phyloP scores from a whole-genome alignment of 169 alveolate genomes.

The Plasmodium inui region DNA sequence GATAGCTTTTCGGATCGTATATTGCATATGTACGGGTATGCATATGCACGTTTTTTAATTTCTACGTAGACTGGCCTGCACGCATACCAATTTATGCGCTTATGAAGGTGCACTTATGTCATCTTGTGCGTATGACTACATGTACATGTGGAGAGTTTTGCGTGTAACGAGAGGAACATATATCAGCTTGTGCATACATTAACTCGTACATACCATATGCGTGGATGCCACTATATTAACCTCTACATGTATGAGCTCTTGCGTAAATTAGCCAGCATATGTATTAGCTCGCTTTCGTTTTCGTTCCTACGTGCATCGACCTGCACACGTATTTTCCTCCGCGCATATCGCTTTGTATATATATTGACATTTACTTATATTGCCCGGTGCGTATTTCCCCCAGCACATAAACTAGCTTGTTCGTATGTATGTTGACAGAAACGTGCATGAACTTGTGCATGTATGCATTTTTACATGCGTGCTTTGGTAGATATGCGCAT shows the following conservation, averaged over 20 bases:
- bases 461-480: background rate
- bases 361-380: background rate
- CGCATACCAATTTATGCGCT: background rate
- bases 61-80: background rate
- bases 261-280: background rate
- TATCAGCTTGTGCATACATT: background rate
- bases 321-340: background rate
- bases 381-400: background rate
- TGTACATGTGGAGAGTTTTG: background rate
- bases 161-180: background rate
- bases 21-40: background rate
- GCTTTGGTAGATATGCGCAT: background rate
- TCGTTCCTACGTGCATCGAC: background rate
- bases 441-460: background rate
- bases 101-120: background rate
- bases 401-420: background rate
- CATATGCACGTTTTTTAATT: background rate
- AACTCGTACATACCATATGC: background rate
- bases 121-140: background rate
- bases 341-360: background rate
- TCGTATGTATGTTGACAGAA: background rate
- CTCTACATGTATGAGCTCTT: background rate
- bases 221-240: background rate
- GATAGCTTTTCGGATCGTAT: slow-evolving; percentile 8
- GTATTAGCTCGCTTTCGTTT: background rate